Percentiles rank a stretch among this genome's conserved stretches.
Conservation (phyloP, 768 basidiomycete species). For the Boletus barrowsii region DNA sequence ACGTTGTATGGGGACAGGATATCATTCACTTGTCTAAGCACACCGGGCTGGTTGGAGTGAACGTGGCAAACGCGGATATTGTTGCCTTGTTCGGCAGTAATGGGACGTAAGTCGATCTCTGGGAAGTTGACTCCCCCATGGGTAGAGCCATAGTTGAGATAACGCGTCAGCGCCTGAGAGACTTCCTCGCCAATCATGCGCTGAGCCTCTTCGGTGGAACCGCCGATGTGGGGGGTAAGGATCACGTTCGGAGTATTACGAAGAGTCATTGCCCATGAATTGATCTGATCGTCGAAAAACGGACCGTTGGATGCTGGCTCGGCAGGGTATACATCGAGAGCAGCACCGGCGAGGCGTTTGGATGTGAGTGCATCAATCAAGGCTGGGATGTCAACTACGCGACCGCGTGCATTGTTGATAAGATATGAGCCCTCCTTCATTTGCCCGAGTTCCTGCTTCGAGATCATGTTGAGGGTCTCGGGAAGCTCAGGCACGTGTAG, state of each 20-base stretch:
- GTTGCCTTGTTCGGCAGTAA: conserved; percentile 76
- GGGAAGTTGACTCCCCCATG: conserved; percentile 98
- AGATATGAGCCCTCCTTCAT: conserved; percentile 97
- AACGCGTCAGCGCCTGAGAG: conserved; percentile 76
- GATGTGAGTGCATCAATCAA: conserved; percentile 76
- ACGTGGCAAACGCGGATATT: conserved; percentile 92
- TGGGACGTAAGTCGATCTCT: conserved; percentile 93
- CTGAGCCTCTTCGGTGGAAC: conserved; percentile 98
- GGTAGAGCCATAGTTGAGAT: conserved; percentile 89
- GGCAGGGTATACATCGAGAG: conserved; percentile 91
- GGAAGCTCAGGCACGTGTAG: conserved; percentile 96
- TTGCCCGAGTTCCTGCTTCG: conserved; percentile 63
- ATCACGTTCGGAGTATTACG: conserved; percentile 84
- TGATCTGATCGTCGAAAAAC: conserved; percentile 85
- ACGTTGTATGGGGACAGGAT: conserved; percentile 94
- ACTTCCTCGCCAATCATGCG: conserved; percentile 97
- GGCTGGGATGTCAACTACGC: conserved; percentile 92
- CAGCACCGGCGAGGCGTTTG: conserved; percentile 83
- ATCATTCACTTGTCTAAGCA: conserved; percentile 92
- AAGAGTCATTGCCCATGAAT: conserved; percentile 77
- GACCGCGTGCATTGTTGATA: conserved; percentile 97
- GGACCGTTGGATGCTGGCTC: conserved; percentile 93
- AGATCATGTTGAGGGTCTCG: conserved; percentile 95
- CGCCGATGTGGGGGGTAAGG: conserved; percentile 97
- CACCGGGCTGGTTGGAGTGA: conserved; percentile 94